Percentiles rank a stretch among this genome's conserved stretches.
Conservation (phyloP, 148 eudicot species). For the Diospyros kaki region DNA sequence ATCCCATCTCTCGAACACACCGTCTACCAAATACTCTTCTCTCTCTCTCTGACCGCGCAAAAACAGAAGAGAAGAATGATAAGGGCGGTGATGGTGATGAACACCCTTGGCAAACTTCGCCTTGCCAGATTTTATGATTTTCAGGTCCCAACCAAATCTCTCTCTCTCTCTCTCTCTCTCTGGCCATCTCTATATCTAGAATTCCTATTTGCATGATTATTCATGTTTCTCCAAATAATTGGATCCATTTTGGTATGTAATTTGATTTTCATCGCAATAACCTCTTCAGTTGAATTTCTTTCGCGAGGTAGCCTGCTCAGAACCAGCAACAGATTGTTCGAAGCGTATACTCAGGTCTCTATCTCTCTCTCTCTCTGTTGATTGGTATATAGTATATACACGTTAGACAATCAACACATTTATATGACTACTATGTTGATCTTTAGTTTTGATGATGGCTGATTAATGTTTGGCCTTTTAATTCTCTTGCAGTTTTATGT, state of each 20-base stretch:
- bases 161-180: too few relatives aligned
- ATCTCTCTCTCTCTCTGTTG: neutral
- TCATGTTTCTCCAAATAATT: neutral
- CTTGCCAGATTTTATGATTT: conserved; percentile 29
- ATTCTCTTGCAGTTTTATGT: conserved; percentile 43
- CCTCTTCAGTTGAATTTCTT: neutral
- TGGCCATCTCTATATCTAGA: too few relatives aligned
- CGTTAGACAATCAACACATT: neutral
- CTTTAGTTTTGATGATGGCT: too few relatives aligned
- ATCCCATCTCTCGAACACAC: too few relatives aligned
- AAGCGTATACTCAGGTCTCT: conserved; percentile 45
- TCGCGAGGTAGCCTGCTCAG: conserved; percentile 41
- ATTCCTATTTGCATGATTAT: neutral
- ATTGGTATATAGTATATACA: neutral
- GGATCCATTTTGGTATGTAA: neutral
- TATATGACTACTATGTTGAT: neutral
- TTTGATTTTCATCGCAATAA: neutral
- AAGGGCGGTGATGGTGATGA: conserved; percentile 43
- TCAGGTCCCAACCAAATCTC: conserved; percentile 4
- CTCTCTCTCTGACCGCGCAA: neutral
- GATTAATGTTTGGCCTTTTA: neutral
- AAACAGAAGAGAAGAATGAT: conserved; percentile 21
- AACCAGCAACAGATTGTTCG: conserved; percentile 66
- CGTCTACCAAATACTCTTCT: neutral
- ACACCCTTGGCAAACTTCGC: conserved; percentile 44